These are phyloP conservation scores for Aspergillus caelatus DNA, from an alignment of 2,329 filamentous ascomycete species.

Conservation along the genomic window DNA sequence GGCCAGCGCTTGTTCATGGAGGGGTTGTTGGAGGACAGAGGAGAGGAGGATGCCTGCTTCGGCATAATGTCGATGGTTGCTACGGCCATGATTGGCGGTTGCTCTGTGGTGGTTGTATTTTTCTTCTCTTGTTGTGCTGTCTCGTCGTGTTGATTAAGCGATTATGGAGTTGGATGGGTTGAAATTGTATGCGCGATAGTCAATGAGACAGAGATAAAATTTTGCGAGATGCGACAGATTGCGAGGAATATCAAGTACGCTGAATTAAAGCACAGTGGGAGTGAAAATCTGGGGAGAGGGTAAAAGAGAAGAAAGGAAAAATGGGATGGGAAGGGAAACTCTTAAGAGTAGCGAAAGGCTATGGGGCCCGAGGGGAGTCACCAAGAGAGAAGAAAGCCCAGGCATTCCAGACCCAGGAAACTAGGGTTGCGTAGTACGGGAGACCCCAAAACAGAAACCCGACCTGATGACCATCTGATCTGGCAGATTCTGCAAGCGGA, in stretches of 20 bases:
- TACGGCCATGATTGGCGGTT: constrained; percentile 27
- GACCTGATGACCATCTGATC: constrained; percentile 24
- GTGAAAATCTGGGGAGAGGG: constrained; percentile 9
- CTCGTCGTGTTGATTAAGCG: not conserved
- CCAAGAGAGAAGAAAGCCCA: not conserved
- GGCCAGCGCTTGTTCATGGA: constrained; percentile 38
- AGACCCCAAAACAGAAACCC: constrained; percentile 25
- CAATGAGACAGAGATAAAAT: not conserved
- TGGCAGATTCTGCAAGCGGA: constrained; percentile 27
- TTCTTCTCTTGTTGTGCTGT: not conserved
- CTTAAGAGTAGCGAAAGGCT: constrained; percentile 5
- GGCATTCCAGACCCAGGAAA: constrained; percentile 2
- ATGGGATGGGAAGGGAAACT: not conserved
- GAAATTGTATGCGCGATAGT: not conserved
- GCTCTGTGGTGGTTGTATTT: not conserved
- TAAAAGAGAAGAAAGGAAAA: not conserved
- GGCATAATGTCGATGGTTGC: constrained; percentile 22
- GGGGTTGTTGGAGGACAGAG: constrained; percentile 27
- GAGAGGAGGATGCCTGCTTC: constrained; percentile 21
- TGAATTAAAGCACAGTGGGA: not conserved
- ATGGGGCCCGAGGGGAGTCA: not conserved
- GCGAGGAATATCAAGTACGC: not conserved
- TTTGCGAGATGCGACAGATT: not conserved
- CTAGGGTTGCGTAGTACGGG: constrained; percentile 12
- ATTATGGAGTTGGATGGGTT: not conserved